Base-by-base conservation (phyloP, 768 basidiomycete species). In the Hysterangium stoloniferum region DNA sequence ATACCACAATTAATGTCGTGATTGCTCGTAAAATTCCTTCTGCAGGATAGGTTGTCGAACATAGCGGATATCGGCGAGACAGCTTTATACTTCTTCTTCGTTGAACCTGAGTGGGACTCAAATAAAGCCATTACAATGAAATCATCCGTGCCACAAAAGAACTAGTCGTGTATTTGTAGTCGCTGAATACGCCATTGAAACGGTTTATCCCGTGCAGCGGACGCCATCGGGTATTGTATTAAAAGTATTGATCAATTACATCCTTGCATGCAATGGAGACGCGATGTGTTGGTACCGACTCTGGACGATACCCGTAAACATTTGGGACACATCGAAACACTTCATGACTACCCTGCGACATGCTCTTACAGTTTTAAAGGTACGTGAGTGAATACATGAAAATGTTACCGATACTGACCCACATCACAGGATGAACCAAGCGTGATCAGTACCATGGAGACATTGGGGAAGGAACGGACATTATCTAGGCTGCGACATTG, bases 321-420 rank as follows among this genome's bases (percentile, higher is more conserved):
- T 28, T 57, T 71, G 1, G 66, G 63, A 77, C 11, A 67, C 72
- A 45, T 65, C 65, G 37, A 82, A 76, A 45, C 57, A 68, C 19
- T 79, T 89, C 57, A 83, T 93, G 80, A 82, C 76, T 1, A 74
- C 79, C 0, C 64, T 95, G 45, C 68, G 94, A 46, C 78, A 87
- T 60, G 86, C 84, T 3, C 62, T 96, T 57, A 92, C 85, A 1
- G 93, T 83, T 2, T 78, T 80, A 69, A 91, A 87, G 79, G 93
- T 85, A 50, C n/a, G 74, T 59, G 25, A n/a, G n/a, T n/a, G n/a
- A n/a, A n/a, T n/a, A n/a, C n/a, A n/a, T n/a, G n/a, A n/a, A n/a
- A n/a, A n/a, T n/a, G n/a, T 48, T 20, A 22, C 29, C 50, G 13
- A 29, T 35, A 5, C 15, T 29, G 15, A 31, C 29, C 22, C 24